Percentiles rank a stretch among this genome's conserved stretches.
These are phyloP conservation scores for Ceratobasidium sp. DNA, from an alignment of 1,284 basidiomycete species.

Conservation along the genomic window DNA sequence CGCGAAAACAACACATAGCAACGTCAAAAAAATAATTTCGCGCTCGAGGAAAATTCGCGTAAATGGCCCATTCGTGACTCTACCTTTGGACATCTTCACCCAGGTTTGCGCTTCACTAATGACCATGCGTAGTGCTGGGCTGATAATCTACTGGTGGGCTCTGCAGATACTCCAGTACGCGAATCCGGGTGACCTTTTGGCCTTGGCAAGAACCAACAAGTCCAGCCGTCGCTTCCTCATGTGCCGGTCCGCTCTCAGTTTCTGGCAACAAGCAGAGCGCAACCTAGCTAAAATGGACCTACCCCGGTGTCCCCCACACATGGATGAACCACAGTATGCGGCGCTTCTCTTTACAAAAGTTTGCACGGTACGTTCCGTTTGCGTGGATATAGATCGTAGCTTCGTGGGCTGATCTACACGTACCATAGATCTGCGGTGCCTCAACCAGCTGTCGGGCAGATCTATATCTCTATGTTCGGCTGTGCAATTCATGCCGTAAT, in stretches of 20 bases:
- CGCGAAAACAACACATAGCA: too few species aligned
- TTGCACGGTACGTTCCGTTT: neutral
- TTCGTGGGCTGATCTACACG: neutral
- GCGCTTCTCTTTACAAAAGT: neutral
- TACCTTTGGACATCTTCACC: too few species aligned
- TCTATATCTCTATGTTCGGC: neutral
- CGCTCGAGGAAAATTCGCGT: too few species aligned
- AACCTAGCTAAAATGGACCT: neutral
- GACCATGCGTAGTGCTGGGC: too few species aligned
- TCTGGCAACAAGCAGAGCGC: neutral
- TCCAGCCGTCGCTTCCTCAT: neutral
- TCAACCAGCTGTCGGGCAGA: neutral
- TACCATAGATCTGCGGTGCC: neutral
- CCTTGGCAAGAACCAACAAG: neutral
- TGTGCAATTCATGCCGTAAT: neutral
- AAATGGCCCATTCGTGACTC: too few species aligned
- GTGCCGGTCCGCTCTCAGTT: neutral
- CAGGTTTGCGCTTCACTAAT: too few species aligned
- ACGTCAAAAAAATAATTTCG: too few species aligned
- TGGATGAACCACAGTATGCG: slow-evolving; percentile 1
- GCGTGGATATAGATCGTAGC: neutral
- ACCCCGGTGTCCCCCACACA: neutral
- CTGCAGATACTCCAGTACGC: neutral
- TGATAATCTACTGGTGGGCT: too few species aligned
- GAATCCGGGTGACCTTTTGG: neutral